Base-by-base conservation (phyloP, 768 basidiomycete species). In the Myochromella boudieri region DNA sequence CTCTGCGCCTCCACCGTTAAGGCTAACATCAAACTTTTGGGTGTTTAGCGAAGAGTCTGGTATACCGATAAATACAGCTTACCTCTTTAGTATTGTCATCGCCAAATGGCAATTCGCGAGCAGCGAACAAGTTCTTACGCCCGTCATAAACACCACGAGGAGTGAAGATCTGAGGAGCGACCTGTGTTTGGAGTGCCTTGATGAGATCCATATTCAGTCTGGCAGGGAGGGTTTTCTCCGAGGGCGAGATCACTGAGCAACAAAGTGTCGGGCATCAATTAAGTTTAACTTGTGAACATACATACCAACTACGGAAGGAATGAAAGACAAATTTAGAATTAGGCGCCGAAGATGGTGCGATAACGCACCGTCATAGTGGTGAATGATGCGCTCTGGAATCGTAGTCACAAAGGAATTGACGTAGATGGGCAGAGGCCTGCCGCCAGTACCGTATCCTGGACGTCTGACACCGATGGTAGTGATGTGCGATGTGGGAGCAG, bases 101-200 rank as follows among this genome's bases (percentile, higher is more conserved):
- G 22, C 77, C 79, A 29, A 92, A 81, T 0, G 82, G 78, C 7
- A 91, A 70, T 46, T 77, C 72, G 29, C 77, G 71, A 11, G 80
- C 66, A 18, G 84, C 72, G 56, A 87, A 92, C 48, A 76, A 62
- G 51, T 91, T 91, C 64, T 90, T 91, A 32, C 86, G 74, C 0
- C 89, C 89, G 48, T 91, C 90, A 49, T 90, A 91, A 1, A 80
- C 88, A 14, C 75, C 84, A 11, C 74, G 79, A 8, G 86, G 87
- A 2, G 79, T 87, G 59, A 92, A 92, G 17, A 87, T 68, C n/a
- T 76, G 65, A 0, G 80, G 81, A 1, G 81, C 79, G 3, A 77
- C 71, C 0, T 67, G 60, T 3, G 67, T 69, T 60, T 92, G 91
- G 11, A 92, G 62, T 12, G 68, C 69, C 11, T 74, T 72, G 38